These are phyloP conservation scores for Xylaria sp. DNA, from an alignment of 2,329 filamentous ascomycete species.

Conservation along the genomic window DNA sequence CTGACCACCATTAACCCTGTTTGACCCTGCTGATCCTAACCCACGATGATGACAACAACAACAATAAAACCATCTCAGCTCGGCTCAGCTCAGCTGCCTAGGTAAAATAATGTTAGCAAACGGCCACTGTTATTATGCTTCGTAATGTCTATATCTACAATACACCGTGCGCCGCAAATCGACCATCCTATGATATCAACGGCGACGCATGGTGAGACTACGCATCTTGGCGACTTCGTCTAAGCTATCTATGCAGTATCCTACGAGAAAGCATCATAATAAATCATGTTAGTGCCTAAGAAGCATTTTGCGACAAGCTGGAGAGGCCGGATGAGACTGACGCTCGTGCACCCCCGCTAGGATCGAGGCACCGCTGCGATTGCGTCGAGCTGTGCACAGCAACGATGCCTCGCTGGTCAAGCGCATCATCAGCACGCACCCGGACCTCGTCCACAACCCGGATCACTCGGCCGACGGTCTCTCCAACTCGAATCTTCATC, in stretches of 20 bases:
- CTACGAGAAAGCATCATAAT: background rate
- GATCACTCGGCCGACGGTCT: slow-evolving; percentile 74
- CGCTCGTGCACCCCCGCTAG: slow-evolving; percentile 28
- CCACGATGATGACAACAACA: background rate
- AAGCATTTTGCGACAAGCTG: background rate
- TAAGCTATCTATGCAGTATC: background rate
- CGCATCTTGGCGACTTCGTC: background rate
- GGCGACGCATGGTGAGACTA: background rate
- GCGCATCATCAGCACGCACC: slow-evolving; percentile 81
- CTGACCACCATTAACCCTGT: background rate
- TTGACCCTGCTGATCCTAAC: background rate
- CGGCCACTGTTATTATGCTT: background rate
- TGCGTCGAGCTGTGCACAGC: slow-evolving; percentile 83
- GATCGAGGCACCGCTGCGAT: slow-evolving; percentile 79
- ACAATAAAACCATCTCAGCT: background rate
- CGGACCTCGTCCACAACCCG: slow-evolving; percentile 79
- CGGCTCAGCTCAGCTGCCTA: background rate
- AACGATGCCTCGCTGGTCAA: slow-evolving; percentile 77
- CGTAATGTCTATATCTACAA: background rate
- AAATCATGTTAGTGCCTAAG: background rate
- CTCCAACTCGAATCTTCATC: slow-evolving; percentile 85
- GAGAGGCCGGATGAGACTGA: background rate
- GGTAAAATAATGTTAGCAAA: background rate
- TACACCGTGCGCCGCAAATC: background rate
- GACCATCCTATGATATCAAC: background rate